Base-by-base conservation (phyloP, 1,284 basidiomycete species). In the Ganoderma leucocontextum region DNA sequence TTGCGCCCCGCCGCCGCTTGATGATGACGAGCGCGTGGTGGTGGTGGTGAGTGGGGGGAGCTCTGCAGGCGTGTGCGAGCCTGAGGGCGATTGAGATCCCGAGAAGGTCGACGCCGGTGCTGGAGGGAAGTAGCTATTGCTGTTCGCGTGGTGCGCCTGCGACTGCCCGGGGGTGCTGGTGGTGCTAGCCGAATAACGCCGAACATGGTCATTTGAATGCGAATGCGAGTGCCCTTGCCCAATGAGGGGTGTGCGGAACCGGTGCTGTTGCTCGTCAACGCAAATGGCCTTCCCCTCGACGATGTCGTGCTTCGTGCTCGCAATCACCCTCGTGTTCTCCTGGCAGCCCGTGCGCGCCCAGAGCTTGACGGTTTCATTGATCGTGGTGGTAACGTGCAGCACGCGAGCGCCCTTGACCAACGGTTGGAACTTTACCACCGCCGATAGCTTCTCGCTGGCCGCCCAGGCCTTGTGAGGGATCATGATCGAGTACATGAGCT, bases 401-500 rank as follows among this genome's bases (percentile, higher is more conserved):
- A 98, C 91, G 53, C 85, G 83, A 6, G 94, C 91, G 13, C 96
- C 96, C 79, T 98, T 98, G 49, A 87, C 83, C 12, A 97, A 82
- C 0, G 96, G 96, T 62, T 90, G 90, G 78, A 97, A 95, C 79
- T 97, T 97, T 80, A 95, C 86, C 25, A 93, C 83, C 0, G 94
- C 91, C 0, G 91, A 92, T 65, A 97, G 83, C 17, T 86, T 87
- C 80, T 97, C 95, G 6, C 96, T 95, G 0, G 92, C 93, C 0
- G 95, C 94, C 89, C 94, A 98, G 0, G 96, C 96, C 78, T 95
- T 95, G 83, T 95, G 93, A 0, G 94, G 94, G 57, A 95, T 80
- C 84, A 92, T 89, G 75, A 97, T 89, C 8, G 91, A 91, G 80
- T 96, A 96, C 93, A 96, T 96, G 79, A 97, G 83, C 82, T 97